Conservation (phyloP, 768 basidiomycete species). For the Lactifluus pinguis region DNA sequence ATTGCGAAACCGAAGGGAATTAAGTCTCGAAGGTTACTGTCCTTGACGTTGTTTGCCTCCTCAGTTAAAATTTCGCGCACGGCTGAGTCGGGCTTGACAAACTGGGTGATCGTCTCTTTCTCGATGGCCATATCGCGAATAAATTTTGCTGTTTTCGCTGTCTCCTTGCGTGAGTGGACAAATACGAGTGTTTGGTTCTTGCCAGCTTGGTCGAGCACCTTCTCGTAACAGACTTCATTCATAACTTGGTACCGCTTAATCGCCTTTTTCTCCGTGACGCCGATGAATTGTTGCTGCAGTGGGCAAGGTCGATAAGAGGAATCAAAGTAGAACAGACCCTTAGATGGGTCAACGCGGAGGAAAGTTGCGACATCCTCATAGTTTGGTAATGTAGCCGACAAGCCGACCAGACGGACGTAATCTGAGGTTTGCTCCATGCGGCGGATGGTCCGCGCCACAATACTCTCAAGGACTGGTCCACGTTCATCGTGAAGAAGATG, state of each 20-base stretch:
- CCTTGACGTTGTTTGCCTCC: slow-evolving; percentile 77
- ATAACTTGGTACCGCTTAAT: slow-evolving; percentile 97
- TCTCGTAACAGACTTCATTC: slow-evolving; percentile 99
- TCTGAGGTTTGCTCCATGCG: slow-evolving; percentile 92
- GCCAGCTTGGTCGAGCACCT: slow-evolving; percentile 84
- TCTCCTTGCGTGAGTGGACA: slow-evolving; percentile 98
- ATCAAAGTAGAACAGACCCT: slow-evolving; percentile 96
- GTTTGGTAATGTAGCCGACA: slow-evolving; percentile 97
- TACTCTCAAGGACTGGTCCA: slow-evolving; percentile 89
- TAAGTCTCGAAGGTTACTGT: slow-evolving; percentile 76
- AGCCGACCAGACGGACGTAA: slow-evolving; percentile 87
- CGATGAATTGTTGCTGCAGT: slow-evolving; percentile 93
- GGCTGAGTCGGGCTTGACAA: slow-evolving; percentile 89
- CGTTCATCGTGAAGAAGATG: slow-evolving; percentile 97
- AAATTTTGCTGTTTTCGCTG: slow-evolving; percentile 92
- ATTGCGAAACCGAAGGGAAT: slow-evolving; percentile 96
- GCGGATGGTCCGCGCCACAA: slow-evolving; percentile 83
- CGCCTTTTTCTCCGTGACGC: slow-evolving; percentile 98
- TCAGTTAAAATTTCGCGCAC: slow-evolving; percentile 82
- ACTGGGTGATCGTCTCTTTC: slow-evolving; percentile 92
- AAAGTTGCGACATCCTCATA: slow-evolving; percentile 97
- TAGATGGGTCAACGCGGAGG: slow-evolving; percentile 85
- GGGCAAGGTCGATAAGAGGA: slow-evolving; percentile 89
- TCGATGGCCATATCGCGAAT: slow-evolving; percentile 92
- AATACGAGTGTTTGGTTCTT: slow-evolving; percentile 94